Evolutionary conservation across 768 basidiomycete genomes (phyloP).

Genomic region (Filobasidium wieringae): DNA sequence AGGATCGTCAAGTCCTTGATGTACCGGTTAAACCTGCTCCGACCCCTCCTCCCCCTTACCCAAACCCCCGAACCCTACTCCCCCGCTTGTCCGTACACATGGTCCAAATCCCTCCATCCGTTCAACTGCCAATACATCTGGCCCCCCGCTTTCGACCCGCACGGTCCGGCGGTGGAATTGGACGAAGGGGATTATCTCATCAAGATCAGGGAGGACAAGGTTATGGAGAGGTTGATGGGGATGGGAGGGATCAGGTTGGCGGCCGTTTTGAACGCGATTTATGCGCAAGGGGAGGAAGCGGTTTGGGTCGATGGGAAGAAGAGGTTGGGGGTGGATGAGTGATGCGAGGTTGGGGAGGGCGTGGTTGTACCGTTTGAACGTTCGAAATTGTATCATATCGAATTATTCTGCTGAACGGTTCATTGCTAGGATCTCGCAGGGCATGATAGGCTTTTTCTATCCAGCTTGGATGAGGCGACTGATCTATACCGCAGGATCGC

Average conservation of each 20-base stretch:
- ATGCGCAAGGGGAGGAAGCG: conserved; percentile 34
- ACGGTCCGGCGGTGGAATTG: conserved; percentile 51
- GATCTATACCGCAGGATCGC: too few species aligned
- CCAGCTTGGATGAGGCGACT: too few species aligned
- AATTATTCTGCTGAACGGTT: too few species aligned
- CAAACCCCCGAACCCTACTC: conserved; percentile 14
- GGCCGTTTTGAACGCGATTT: conserved; percentile 65
- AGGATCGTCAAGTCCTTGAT: background rate
- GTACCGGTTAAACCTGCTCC: background rate
- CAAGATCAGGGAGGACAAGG: conserved; percentile 51
- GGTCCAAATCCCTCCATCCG: conserved; percentile 59
- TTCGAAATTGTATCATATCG: too few species aligned
- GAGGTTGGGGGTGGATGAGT: too few species aligned
- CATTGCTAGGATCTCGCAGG: too few species aligned
- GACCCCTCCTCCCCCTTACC: background rate
- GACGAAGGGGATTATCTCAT: conserved; percentile 72
- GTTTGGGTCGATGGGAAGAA: background rate
- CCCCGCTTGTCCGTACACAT: conserved; percentile 61
- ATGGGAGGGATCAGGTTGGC: conserved; percentile 77
- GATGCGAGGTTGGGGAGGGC: too few species aligned
- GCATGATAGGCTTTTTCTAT: too few species aligned
- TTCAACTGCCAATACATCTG: conserved; percentile 76
- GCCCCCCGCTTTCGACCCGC: conserved; percentile 55
- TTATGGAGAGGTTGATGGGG: conserved; percentile 70
- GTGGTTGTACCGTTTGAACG: too few species aligned